A percentile compares a stretch with the other conserved stretches of the same genome.
Conservation (phyloP, 768 basidiomycete genomes). For the Amanita fuliginea region DNA sequence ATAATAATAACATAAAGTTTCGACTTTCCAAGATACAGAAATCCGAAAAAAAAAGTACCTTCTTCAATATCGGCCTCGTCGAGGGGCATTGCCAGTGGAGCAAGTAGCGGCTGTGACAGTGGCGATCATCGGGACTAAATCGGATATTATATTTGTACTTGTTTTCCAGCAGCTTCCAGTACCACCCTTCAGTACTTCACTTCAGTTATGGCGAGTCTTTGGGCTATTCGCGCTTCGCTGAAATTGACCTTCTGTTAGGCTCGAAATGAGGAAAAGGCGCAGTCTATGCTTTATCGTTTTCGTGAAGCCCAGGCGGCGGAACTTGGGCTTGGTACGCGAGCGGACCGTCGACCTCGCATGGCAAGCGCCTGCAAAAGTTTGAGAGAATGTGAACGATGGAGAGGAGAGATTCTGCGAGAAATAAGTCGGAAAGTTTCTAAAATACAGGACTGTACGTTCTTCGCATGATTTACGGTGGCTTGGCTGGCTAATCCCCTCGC, state of each 20-base stretch:
- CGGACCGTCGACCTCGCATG: constrained; percentile 84
- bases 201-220: not conserved
- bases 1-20: constrained; percentile 6
- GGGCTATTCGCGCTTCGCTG: not conserved
- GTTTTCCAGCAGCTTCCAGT: not conserved
- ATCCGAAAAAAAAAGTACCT: not conserved
- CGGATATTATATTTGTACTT: not conserved
- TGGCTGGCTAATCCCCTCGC: constrained; percentile 1
- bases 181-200: not conserved
- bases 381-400: constrained; percentile 89
- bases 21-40: not conserved
- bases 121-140: too few species aligned
- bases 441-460: constrained; percentile 80
- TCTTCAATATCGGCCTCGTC: constrained; percentile 2
- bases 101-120: too few species aligned
- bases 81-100: not conserved
- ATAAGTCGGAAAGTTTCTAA: constrained; percentile 96
- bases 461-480: not conserved
- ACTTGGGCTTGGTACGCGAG: constrained; percentile 79
- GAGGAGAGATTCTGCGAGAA: constrained; percentile 90
- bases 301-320: constrained; percentile 95
- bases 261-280: constrained; percentile 97
- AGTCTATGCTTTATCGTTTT: constrained; percentile 92
- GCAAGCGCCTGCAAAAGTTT: constrained; percentile 87
- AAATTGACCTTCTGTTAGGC: constrained; percentile 38